Conservation (phyloP, 78 protist species). For the Chrysochromulina tobinii region DNA sequence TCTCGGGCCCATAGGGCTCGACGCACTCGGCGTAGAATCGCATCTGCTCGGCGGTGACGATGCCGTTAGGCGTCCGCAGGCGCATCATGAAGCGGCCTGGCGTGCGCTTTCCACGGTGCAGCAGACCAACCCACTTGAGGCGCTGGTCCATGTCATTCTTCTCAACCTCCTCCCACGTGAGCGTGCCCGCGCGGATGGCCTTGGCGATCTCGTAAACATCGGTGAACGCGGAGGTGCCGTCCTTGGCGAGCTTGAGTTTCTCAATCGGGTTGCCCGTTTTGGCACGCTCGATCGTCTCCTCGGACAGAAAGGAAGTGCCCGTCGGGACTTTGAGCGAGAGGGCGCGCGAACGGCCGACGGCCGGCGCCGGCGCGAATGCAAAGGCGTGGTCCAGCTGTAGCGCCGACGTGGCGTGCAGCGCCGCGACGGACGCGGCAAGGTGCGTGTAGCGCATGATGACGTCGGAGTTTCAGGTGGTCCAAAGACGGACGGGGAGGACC, state of each 20-base stretch:
- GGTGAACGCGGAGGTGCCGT: neutral
- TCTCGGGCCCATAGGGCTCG: neutral
- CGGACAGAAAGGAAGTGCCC: neutral
- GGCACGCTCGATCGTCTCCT: neutral
- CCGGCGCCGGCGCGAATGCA: too few species aligned
- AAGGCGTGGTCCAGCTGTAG: too few species aligned
- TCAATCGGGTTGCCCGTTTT: neutral
- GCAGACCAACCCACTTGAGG: conserved; percentile 45
- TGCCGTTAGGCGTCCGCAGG: conserved; percentile 38
- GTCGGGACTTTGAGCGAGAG: neutral
- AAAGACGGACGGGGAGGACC: too few species aligned
- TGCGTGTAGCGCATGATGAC: too few species aligned
- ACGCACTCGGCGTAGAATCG: neutral
- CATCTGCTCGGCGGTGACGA: neutral
- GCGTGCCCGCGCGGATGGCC: neutral
- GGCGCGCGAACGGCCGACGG: too few species aligned
- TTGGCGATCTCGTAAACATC: neutral
- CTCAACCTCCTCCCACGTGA: conserved; percentile 18
- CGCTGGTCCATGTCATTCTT: neutral
- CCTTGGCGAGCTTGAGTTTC: conserved; percentile 21
- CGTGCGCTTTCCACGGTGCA: conserved; percentile 22
- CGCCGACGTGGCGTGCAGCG: too few species aligned
- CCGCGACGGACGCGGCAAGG: too few species aligned
- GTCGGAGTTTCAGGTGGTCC: too few species aligned
- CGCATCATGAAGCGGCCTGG: conserved; percentile 46